phyloP scores from a whole-genome alignment of 345 rosid genomes.

The Punica granatum region DNA sequence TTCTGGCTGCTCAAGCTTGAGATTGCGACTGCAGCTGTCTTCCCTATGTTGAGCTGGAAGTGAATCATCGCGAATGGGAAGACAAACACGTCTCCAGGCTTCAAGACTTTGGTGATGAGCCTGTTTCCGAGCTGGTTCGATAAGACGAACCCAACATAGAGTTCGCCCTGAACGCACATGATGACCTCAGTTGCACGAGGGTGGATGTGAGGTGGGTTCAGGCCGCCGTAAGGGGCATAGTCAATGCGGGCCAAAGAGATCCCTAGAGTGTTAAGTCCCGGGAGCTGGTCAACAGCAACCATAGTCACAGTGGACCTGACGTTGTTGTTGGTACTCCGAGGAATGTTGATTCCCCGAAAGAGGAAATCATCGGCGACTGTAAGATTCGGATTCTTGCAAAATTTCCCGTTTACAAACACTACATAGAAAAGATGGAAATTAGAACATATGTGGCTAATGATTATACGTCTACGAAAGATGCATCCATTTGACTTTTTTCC shows the following conservation, averaged over 20 bases:
- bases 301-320: slow-evolving; percentile 13
- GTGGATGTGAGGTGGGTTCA: slow-evolving; percentile 31
- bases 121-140: slow-evolving; percentile 18
- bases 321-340: slow-evolving; percentile 7
- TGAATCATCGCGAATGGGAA: slow-evolving; percentile 30
- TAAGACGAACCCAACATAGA: slow-evolving; percentile 25
- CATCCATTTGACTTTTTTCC: too few species aligned
- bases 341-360: slow-evolving; percentile 11
- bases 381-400: slow-evolving; percentile 28
- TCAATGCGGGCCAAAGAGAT: slow-evolving; percentile 23
- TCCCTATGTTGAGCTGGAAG: slow-evolving; percentile 23
- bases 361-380: slow-evolving; percentile 19
- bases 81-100: slow-evolving; percentile 46
- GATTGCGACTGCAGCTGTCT: slow-evolving; percentile 18
- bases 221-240: slow-evolving; percentile 26
- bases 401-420: slow-evolving; percentile 26
- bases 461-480: too few species aligned
- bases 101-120: slow-evolving; percentile 32
- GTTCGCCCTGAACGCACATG: slow-evolving; percentile 14
- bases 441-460: background rate
- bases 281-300: slow-evolving; percentile 9
- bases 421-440: slow-evolving; percentile 3
- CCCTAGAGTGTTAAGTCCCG: slow-evolving; percentile 28
- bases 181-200: slow-evolving; percentile 21
- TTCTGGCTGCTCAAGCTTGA: slow-evolving; percentile 19